A percentile compares a stretch with the other conserved stretches of the same genome.
Conservation (phyloP, 345 rosid genomes). For the Cardamine occulta region DNA sequence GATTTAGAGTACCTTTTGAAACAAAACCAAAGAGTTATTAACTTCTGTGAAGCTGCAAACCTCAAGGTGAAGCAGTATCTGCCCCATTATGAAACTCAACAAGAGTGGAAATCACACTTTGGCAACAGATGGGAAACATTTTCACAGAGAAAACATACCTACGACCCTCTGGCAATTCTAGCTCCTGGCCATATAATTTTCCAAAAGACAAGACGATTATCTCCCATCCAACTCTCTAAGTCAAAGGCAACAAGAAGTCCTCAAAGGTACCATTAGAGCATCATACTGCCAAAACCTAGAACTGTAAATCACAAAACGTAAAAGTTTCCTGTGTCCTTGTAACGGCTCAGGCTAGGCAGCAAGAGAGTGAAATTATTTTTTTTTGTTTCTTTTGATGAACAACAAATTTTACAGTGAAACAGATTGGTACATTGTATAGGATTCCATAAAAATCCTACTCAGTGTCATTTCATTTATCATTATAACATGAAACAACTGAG, state of each 20-base stretch:
- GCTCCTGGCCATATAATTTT: slow-evolving; percentile 91
- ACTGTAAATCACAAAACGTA: slow-evolving; percentile 44
- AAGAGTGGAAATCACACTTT: slow-evolving; percentile 83
- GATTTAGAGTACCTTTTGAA: slow-evolving; percentile 60
- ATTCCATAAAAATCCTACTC: slow-evolving; percentile 8
- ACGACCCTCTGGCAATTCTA: slow-evolving; percentile 84
- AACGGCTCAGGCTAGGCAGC: slow-evolving; percentile 35
- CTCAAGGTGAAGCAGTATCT: slow-evolving; percentile 75
- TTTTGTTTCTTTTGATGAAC: slow-evolving; percentile 13
- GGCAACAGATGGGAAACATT: slow-evolving; percentile 77
- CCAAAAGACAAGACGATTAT: slow-evolving; percentile 50
- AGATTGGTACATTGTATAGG: slow-evolving; percentile 28
- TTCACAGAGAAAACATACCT: slow-evolving; percentile 59
- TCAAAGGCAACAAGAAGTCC: slow-evolving; percentile 18
- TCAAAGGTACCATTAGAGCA: slow-evolving; percentile 21
- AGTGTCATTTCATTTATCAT: slow-evolving; percentile 10
- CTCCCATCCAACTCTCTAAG: slow-evolving; percentile 37
- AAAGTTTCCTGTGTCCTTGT: slow-evolving; percentile 25
- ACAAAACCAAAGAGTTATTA: slow-evolving; percentile 63
- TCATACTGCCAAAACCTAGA: slow-evolving; percentile 39
- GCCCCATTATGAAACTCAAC: slow-evolving; percentile 63
- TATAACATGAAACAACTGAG: background rate
- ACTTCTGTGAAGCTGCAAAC: slow-evolving; percentile 49
- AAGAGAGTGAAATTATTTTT: slow-evolving; percentile 30
- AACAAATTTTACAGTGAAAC: slow-evolving; percentile 20